These are phyloP conservation scores for Phytophthora aleatoria DNA, from an alignment of 352 stramenopile species.

Conservation along the genomic window DNA sequence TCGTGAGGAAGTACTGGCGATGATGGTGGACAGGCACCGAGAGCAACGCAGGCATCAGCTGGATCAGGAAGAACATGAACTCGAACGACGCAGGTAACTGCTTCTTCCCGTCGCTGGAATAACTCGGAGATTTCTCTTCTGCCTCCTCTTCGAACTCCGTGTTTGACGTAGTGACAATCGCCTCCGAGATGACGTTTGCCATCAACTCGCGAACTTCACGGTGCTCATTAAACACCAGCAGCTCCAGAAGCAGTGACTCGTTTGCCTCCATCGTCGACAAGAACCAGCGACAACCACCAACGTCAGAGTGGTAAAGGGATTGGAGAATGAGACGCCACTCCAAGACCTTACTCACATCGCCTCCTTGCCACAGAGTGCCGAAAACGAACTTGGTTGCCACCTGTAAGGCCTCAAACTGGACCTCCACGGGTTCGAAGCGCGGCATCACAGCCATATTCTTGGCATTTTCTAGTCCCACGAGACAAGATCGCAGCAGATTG, in stretches of 20 bases:
- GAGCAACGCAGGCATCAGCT: constrained; percentile 78
- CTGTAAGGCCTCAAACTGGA: constrained; percentile 74
- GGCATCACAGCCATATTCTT: constrained; percentile 50
- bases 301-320: constrained; percentile 74
- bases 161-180: constrained; percentile 68
- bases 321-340: constrained; percentile 77
- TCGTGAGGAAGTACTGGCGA: constrained; percentile 73
- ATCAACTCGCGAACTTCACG: constrained; percentile 74
- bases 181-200: constrained; percentile 65
- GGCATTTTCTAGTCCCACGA: constrained; percentile 46
- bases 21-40: constrained; percentile 72
- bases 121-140: constrained; percentile 11
- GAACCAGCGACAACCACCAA: constrained; percentile 74
- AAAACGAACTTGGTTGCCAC: constrained; percentile 88
- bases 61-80: constrained; percentile 81
- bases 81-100: constrained; percentile 76
- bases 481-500: constrained; percentile 67
- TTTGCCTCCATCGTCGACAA: constrained; percentile 64
- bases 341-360: constrained; percentile 69
- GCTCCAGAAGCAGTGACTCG: constrained; percentile 69
- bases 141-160: constrained; percentile 50
- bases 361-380: constrained; percentile 85
- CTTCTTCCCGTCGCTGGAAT: constrained; percentile 30
- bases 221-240: constrained; percentile 75
- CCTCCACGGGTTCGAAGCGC: constrained; percentile 66